Evolutionary conservation across 805 yeast genomes (phyloP), one percentile per base, ranked within the genome.

Genomic region (Candida methanosorbosa): DNA sequence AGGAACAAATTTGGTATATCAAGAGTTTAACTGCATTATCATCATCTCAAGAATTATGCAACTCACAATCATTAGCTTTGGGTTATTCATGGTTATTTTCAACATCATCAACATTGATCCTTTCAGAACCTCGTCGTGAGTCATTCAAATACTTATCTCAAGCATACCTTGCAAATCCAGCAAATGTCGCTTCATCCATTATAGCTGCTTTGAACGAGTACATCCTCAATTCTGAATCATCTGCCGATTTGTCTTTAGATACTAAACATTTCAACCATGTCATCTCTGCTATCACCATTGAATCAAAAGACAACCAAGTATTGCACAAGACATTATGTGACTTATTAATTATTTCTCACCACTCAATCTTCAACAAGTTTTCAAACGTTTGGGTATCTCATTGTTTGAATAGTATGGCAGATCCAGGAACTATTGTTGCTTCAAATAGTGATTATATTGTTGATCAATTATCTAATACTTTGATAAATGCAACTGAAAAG

Each of bases 381-480:
- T 17, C 15, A 12, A 30, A 30, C 12, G 7, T 23, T 6, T 90
- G 97, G 97, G 81, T 86, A 23, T 82, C 82, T 0, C 56, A 86
- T 28, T 77, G 77, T 25, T 72, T 79, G 46, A 62, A 72, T 30
- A 69, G 81, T 7, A 49, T 57, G 2, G 46, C 69, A 21, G 94
- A 88, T 50, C 84, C 95, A 3, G 81, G 81, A 13, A 43, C 46
- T 1, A 52, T 85, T 22, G 71, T 81, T 3, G 23, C 43, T 0
- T 36, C 38, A 4, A 26, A 55, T 28, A 38, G 62, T 4, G 42
- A 33, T 2, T 36, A 30, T n/a, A 48, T 59, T 19, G 46, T 64
- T 15, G 45, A 42, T 2, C 48, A 50, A 3, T 35, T 40, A 37
- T 38, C 47, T 3, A 18, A 19, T 1, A 33, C 36, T 12, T 32